Conservation (phyloP, 2,329 filamentous ascomycete species). For the Verticillium isaacii region DNA sequence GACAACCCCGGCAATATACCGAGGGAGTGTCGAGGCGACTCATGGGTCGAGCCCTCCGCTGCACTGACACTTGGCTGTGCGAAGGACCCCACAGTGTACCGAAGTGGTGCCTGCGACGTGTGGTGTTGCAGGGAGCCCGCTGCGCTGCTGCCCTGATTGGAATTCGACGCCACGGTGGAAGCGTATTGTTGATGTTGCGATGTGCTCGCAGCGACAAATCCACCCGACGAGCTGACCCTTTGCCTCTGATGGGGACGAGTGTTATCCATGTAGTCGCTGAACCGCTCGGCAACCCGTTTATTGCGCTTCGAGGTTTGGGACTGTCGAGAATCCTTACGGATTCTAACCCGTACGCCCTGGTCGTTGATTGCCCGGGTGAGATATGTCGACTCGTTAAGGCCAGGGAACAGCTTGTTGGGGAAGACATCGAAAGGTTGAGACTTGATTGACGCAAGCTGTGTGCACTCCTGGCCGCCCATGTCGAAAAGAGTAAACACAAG, state of each 20-base stretch:
- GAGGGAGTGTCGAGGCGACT: not conserved
- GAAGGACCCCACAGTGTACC: not conserved
- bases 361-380: conserved; percentile 80
- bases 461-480: conserved; percentile 16
- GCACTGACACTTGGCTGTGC: not conserved
- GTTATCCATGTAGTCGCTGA: not conserved
- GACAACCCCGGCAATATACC: not conserved
- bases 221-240: not conserved
- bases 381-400: conserved; percentile 76
- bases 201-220: not conserved
- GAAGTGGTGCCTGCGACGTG: not conserved
- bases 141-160: not conserved
- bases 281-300: conserved; percentile 3
- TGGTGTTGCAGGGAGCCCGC: not conserved
- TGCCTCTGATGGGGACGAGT: not conserved
- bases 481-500: conserved; percentile 77
- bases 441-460: conserved; percentile 31
- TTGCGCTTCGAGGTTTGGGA: conserved; percentile 43
- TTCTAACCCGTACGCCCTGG: conserved; percentile 75
- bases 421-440: conserved; percentile 66
- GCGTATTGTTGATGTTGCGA: not conserved
- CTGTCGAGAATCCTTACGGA: conserved; percentile 73
- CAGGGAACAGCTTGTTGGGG: conserved; percentile 66
- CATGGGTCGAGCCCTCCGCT: not conserved
- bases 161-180: not conserved